Evolutionary conservation across 2,329 filamentous ascomycete genomes (phyloP), one percentile per base, ranked within the genome.

Genomic region (Colletotrichum tropicicola): DNA sequence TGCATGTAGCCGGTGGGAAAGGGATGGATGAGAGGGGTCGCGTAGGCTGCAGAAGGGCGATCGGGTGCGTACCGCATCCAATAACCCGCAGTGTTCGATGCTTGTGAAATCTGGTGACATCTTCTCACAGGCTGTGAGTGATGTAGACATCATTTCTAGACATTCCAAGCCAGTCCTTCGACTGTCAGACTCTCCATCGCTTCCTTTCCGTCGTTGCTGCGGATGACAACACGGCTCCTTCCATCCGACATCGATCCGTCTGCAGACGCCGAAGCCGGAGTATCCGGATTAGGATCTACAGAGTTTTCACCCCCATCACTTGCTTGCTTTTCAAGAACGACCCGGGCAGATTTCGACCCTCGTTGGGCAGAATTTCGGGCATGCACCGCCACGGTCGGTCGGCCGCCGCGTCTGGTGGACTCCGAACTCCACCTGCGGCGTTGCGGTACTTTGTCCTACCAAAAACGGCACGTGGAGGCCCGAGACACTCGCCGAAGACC

Each of bases 61-160:
- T 32, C 37, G 55, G 37, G 54, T 52, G 28, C 54, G 28, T 52
- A 52, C 32, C n/a, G 23, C 59, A 19, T 28, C 37, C 45, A 59
- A 52, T 45, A n/a, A 17, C 13, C 13, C 17, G 15, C 23, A 25
- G 44, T 7, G 12, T 13, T 23, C 13, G 37, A 21, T 45, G 30
- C 12, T 28, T 19, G 19, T 41, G 17, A 35, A 17, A 37, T 9
- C 28, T 25, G 37, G 28, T n/a, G 12, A 8, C 30, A 15, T 4
- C 5, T 6, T 28, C 10, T 4, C 10, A 8, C 10, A 28, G 19
- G 17, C 10, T 9, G 12, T 23, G 8, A 12, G 8, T 5, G 4
- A 8, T 7, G 2, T 41, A n/a, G 15, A 6, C 23, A 30, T n/a
- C n/a, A n/a, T n/a, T n/a, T n/a, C n/a, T n/a, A n/a, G n/a, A n/a